Base-by-base conservation (phyloP, 176 grass and related monocot species). In the Carex littledalei region DNA sequence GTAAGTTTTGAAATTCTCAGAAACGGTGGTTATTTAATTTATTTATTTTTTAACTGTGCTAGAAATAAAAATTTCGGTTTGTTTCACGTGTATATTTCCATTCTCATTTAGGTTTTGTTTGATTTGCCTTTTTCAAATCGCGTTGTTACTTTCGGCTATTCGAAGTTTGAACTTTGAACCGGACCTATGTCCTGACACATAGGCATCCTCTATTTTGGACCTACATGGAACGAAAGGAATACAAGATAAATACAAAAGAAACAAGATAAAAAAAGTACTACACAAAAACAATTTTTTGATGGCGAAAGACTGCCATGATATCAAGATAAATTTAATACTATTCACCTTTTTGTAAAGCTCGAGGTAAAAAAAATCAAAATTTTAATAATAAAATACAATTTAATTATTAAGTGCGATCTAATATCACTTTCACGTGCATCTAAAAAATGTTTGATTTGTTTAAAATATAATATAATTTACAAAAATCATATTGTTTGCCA, bases 81-180 rank as follows among this genome's bases (percentile, higher is more conserved):
- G 26, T 26, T 26, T 26, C 26, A 26, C 26, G 0, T 26, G 1
- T 26, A 26, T 26, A 26, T 26, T 26, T 29, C 21, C 21, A 22
- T 66, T 67, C 21, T 64, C 45, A 26, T 65, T 81, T 45, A 35
- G 79, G 37, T 64, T 81, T 81, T 63, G n/a, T 64, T 43, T 58
- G 15, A 45, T 81, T 63, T 21, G 9, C 18, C 5, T 64, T 80
- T 78, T 34, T 9, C 22, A 31, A 52, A 12, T 29, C 16, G 0
- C 50, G 0, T 24, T 78, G 74, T 78, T 56, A 78, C 73, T 78
- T 78, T 78, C 73, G 24, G 73, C 24, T 78, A 6, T 50, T 56
- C 22, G 22, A 78, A 17, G 79, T 41, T 81, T 81, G 79, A 81
- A 81, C 58, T 34, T 34, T 57, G 58, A 56, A 80, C 20, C 34